Evolutionary conservation across 2,329 filamentous ascomycete genomes (phyloP).

Genomic region (Aspergillus tubingensis): DNA sequence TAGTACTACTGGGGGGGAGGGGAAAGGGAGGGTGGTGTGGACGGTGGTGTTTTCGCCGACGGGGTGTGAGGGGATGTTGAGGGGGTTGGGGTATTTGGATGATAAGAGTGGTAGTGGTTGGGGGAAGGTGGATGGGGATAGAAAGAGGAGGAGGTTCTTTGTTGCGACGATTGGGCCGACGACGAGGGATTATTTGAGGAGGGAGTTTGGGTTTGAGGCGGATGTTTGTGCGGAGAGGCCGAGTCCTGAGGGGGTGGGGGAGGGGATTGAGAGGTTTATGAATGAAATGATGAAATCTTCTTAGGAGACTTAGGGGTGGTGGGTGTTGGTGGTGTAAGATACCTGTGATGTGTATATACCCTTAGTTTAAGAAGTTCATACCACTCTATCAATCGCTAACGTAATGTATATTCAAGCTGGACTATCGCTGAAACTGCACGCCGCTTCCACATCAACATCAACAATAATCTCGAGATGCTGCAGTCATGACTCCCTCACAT

Average conservation of each 20-base stretch:
- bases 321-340: not conserved
- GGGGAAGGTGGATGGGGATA: conserved; percentile 11
- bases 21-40: conserved; percentile 28
- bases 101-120: not conserved
- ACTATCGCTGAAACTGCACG: conserved; percentile 4
- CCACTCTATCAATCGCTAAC: not conserved
- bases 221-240: conserved; percentile 74
- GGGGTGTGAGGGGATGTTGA: conserved; percentile 63
- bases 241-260: conserved; percentile 74
- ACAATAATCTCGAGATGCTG: not conserved
- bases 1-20: no score
- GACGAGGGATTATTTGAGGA: conserved; percentile 70
- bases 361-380: not conserved
- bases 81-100: conserved; percentile 43
- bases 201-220: conserved; percentile 45
- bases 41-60: conserved; percentile 60
- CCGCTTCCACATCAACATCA: conserved; percentile 2
- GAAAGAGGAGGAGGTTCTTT: conserved; percentile 43
- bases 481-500: not conserved
- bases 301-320: not conserved
- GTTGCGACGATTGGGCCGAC: conserved; percentile 93
- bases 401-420: conserved; percentile 4
- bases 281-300: not conserved
- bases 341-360: conserved; percentile 7
- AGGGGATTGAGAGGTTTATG: conserved; percentile 63